phyloP scores from a whole-genome alignment of 805 yeast genomes.

The Saccharomycopsis sp. region DNA sequence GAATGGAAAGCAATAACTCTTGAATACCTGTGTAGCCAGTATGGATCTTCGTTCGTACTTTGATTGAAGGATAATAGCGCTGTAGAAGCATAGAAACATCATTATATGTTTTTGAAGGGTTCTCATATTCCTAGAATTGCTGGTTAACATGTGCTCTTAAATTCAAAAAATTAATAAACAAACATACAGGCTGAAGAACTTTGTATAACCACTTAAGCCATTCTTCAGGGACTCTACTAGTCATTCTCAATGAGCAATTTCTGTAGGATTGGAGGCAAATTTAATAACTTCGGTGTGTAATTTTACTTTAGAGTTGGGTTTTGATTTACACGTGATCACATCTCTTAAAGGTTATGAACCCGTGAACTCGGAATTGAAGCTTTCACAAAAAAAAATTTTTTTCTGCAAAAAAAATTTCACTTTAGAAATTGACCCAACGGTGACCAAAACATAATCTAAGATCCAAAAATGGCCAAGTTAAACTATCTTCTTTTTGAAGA shows the following conservation, averaged over 20 bases:
- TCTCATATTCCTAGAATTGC: slow-evolving; percentile 35
- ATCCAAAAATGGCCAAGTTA: slow-evolving; percentile 10
- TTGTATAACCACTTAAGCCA: slow-evolving; percentile 49
- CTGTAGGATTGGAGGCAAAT: no score
- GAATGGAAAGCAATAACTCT: slow-evolving; percentile 49
- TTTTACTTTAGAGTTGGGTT: no score
- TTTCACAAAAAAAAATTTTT: slow-evolving; percentile 1
- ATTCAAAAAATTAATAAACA: slow-evolving; percentile 14
- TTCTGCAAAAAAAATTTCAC: neutral
- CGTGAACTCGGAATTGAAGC: neutral
- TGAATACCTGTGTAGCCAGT: slow-evolving; percentile 49
- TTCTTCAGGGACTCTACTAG: slow-evolving; percentile 27
- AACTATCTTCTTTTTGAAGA: slow-evolving; percentile 95
- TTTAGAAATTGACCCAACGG: neutral
- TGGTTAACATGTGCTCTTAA: neutral
- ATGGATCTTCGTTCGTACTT: slow-evolving; percentile 60
- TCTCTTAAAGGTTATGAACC: no score
- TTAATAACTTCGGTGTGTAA: no score
- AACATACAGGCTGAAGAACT: slow-evolving; percentile 37
- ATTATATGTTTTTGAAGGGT: slow-evolving; percentile 49
- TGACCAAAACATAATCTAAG: no score
- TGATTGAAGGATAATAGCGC: slow-evolving; percentile 39
- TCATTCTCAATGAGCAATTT: no score
- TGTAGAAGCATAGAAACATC: slow-evolving; percentile 50
- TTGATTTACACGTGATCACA: no score